A percentile compares a stretch with the other conserved stretches of the same genome.
Evolutionary conservation across 768 basidiomycete species (phyloP).

Genomic region (Megacollybia marginata): DNA sequence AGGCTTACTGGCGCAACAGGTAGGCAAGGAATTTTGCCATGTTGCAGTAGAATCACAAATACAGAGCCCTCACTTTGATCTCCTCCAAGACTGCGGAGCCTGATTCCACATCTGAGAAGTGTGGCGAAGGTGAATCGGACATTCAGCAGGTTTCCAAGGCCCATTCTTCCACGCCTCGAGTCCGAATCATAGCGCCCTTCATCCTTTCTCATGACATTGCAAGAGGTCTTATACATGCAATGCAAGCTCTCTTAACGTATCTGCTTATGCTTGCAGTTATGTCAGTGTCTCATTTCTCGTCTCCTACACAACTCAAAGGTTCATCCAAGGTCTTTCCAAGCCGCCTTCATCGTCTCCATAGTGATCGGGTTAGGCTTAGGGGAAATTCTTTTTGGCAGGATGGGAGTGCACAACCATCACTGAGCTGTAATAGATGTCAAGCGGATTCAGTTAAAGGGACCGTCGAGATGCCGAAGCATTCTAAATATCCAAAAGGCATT

Average conservation of each 20-base stretch:
- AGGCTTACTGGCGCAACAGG: slow-evolving; percentile 55
- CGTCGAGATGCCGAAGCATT: too few species aligned
- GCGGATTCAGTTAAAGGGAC: too few species aligned
- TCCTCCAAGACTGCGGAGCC: not conserved
- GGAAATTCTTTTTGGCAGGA: slow-evolving; percentile 63
- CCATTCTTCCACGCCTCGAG: slow-evolving; percentile 3
- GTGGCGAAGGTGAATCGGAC: slow-evolving; percentile 1
- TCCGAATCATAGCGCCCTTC: slow-evolving; percentile 54
- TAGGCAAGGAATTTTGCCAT: slow-evolving; percentile 13
- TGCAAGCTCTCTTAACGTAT: slow-evolving; percentile 60
- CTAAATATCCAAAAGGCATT: too few species aligned
- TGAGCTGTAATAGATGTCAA: not conserved
- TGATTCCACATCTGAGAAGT: slow-evolving; percentile 1
- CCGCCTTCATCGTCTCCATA: slow-evolving; percentile 67
- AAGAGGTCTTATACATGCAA: slow-evolving; percentile 56
- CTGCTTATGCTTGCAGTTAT: slow-evolving; percentile 77
- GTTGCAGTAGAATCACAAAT: not conserved
- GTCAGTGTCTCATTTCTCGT: slow-evolving; percentile 31
- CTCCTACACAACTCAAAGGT: not conserved
- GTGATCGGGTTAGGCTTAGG: slow-evolving; percentile 66
- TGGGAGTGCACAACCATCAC: slow-evolving; percentile 14
- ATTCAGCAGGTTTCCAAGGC: slow-evolving; percentile 4
- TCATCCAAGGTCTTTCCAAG: slow-evolving; percentile 70
- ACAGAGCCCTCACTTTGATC: slow-evolving; percentile 1
- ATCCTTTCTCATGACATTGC: slow-evolving; percentile 57